A percentile compares a stretch with the other conserved stretches of the same genome.
Conservation (phyloP, 2,329 filamentous ascomycete genomes). For the Talaromyces piceae region DNA sequence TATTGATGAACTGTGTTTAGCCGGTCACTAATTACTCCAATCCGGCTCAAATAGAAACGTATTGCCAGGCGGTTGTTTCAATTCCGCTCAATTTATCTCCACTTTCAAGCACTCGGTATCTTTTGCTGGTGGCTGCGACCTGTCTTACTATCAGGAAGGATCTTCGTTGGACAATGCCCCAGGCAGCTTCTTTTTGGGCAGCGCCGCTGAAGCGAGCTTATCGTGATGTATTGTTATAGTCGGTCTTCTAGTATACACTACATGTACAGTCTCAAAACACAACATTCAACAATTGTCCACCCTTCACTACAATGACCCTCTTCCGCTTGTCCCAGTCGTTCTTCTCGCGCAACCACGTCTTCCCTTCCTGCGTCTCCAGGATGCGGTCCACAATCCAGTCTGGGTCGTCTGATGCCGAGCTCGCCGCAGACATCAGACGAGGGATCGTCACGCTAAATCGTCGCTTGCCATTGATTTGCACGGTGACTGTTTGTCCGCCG, state of each 20-base stretch:
- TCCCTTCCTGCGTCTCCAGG: conserved; percentile 54
- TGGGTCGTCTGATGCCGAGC: conserved; percentile 34
- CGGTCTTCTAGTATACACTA: background rate
- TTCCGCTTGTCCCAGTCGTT: conserved; percentile 48
- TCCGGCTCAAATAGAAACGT: too few species aligned
- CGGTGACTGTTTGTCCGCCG: conserved; percentile 48
- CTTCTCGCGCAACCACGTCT: conserved; percentile 46
- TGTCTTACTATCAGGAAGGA: background rate
- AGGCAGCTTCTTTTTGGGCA: too few species aligned
- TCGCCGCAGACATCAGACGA: conserved; percentile 38
- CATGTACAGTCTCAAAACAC: conserved; percentile 41
- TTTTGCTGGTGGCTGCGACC: too few species aligned
- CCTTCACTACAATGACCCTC: conserved; percentile 58
- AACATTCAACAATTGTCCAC: conserved; percentile 67
- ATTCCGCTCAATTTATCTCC: too few species aligned
- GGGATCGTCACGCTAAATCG: conserved; percentile 61
- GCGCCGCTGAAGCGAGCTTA: too few species aligned
- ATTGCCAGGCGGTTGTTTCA: too few species aligned
- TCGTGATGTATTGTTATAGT: too few species aligned
- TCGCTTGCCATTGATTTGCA: conserved; percentile 75
- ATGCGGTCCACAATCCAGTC: conserved; percentile 58
- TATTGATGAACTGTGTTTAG: too few species aligned
- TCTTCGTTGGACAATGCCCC: too few species aligned
- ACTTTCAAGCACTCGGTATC: too few species aligned
- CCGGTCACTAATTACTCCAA: too few species aligned